Evolutionary conservation across 2,329 filamentous ascomycete species (phyloP).

Genomic region (Alternaria sp.): DNA sequence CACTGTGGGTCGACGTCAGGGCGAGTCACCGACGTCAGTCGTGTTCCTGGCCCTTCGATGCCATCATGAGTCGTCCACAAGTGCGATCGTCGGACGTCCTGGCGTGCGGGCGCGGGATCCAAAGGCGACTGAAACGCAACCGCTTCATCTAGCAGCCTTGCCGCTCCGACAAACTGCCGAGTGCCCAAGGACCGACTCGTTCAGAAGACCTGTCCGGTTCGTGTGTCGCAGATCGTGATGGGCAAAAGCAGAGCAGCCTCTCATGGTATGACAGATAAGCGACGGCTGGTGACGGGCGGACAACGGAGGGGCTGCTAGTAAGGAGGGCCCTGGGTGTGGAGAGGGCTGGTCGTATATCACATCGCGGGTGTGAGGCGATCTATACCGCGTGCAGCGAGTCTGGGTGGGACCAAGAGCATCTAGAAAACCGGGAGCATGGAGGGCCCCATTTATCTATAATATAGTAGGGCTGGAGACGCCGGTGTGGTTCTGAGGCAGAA

Average conservation of each 20-base stretch:
- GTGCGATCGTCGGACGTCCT: not conserved
- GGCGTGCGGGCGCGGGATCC: not conserved
- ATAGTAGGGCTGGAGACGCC: conserved; percentile 15
- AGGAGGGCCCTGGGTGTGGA: conserved; percentile 19
- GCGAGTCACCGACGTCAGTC: not conserved
- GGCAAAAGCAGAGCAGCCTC: conserved; percentile 28
- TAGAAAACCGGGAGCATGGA: not conserved
- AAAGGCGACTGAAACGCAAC: conserved; percentile 5
- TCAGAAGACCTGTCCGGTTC: not conserved
- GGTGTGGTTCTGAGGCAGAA: conserved; percentile 7
- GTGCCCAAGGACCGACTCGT: not conserved
- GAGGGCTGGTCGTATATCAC: conserved; percentile 5
- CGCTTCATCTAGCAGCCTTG: conserved; percentile 7
- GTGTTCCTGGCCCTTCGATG: not conserved
- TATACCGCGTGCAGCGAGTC: not conserved
- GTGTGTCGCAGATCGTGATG: conserved; percentile 3
- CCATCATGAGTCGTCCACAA: not conserved
- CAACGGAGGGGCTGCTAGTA: conserved; percentile 15
- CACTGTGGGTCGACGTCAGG: not conserved
- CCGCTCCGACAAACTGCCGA: conserved; percentile 8
- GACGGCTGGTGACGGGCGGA: conserved; percentile 5
- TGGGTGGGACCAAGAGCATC: not conserved
- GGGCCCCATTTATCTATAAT: conserved; percentile 7
- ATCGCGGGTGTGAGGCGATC: not conserved
- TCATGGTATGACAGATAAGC: conserved; percentile 21